Percentiles rank a stretch among this genome's conserved stretches.
These are phyloP conservation scores for Ambrosia hybrid DNA, from an alignment of 140 eudicot species.

Conservation along the genomic window DNA sequence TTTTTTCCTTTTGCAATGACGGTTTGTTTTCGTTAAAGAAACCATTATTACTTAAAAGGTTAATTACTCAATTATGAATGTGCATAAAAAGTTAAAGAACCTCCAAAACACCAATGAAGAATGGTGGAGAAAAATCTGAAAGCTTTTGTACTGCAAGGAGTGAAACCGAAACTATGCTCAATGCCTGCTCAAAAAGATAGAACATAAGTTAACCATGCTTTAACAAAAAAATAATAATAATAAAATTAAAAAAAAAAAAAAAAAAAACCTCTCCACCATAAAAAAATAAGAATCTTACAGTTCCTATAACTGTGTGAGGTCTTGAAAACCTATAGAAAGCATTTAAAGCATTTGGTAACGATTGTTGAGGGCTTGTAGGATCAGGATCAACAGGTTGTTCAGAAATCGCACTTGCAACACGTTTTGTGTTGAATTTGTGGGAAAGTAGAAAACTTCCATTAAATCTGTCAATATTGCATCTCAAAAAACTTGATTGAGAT, in stretches of 20 bases:
- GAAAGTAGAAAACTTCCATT: constrained; percentile 25
- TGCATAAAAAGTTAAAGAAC: constrained; percentile 35
- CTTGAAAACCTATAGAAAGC: constrained; percentile 95
- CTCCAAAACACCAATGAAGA: constrained; percentile 84
- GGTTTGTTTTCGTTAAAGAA: constrained; percentile 1
- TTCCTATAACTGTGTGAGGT: constrained; percentile 98
- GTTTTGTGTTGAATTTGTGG: constrained; percentile 30
- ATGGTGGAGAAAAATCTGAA: constrained; percentile 83
- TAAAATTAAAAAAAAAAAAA: neutral
- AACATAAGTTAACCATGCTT: constrained; percentile 18
- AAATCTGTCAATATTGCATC: constrained; percentile 27
- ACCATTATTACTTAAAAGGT: neutral
- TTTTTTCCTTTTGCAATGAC: neutral
- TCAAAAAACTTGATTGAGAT: constrained; percentile 32
- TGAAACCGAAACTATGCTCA: constrained; percentile 97
- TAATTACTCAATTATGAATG: constrained; percentile 7
- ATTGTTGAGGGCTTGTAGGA: constrained; percentile 41
- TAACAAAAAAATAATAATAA: neutral
- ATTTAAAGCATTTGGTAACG: constrained; percentile 49
- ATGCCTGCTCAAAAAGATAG: constrained; percentile 65
- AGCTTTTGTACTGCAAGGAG: constrained; percentile 92
- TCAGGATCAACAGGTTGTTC: constrained; percentile 67
- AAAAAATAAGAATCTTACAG: constrained; percentile 51
- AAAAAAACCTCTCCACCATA: constrained; percentile 2
- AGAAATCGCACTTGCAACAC: constrained; percentile 48